A percentile compares a stretch with the other conserved stretches of the same genome.
These are phyloP conservation scores for Tuber umbilicatum DNA, from an alignment of 495 filamentous ascomycete species.

Conservation along the genomic window DNA sequence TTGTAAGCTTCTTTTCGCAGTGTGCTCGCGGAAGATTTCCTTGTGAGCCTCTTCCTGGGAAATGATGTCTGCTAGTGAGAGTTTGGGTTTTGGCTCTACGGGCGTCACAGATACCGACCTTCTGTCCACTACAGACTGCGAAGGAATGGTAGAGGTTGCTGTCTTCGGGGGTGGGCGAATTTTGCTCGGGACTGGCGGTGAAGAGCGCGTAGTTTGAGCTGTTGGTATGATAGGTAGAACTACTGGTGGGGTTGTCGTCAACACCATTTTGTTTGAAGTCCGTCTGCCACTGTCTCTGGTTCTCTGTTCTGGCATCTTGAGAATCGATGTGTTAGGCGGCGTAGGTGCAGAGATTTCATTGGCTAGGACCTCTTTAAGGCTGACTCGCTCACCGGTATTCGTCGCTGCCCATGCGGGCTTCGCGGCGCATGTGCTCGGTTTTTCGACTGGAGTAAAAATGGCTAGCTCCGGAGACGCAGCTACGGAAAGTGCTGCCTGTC, in stretches of 20 bases:
- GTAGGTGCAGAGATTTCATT: conserved; percentile 34
- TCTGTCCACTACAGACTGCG: conserved; percentile 18
- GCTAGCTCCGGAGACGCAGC: conserved; percentile 44
- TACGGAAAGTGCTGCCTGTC: conserved; percentile 52
- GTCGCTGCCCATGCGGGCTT: conserved; percentile 63
- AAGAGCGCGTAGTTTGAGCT: conserved; percentile 40
- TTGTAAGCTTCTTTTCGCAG: conserved; percentile 73
- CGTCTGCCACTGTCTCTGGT: background rate
- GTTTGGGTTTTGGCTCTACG: conserved; percentile 45
- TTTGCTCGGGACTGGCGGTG: conserved; percentile 19
- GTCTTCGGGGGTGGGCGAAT: background rate
- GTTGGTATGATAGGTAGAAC: conserved; percentile 28
- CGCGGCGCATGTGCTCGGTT: conserved; percentile 47
- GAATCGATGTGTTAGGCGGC: conserved; percentile 4
- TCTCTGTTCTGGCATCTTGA: background rate
- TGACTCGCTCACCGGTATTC: conserved; percentile 38
- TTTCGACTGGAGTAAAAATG: conserved; percentile 42
- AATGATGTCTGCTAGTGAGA: conserved; percentile 82
- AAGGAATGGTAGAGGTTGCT: conserved; percentile 9
- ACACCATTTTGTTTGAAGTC: conserved; percentile 12
- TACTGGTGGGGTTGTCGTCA: conserved; percentile 48
- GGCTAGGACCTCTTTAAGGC: conserved; percentile 45
- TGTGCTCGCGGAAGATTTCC: conserved; percentile 71
- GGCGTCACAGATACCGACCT: conserved; percentile 33
- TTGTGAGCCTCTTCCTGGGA: conserved; percentile 80